Base-by-base conservation (phyloP, 2,329 filamentous ascomycete species). In the Paracorniculantispora psalliotae region DNA sequence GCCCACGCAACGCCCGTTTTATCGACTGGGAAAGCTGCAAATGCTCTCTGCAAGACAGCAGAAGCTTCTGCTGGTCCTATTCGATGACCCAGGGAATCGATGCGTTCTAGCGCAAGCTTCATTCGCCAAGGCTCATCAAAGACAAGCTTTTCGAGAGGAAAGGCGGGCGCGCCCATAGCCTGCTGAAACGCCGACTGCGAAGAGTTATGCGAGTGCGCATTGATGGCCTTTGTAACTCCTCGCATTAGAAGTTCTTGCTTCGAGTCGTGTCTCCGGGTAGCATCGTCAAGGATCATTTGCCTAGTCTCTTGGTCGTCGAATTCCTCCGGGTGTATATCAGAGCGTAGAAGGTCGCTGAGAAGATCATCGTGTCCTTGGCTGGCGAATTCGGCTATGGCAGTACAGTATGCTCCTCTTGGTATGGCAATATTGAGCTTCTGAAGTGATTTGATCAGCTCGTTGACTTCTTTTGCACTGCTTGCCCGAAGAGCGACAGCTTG, bases 401-500 rank as follows among this genome's bases (percentile, higher is more conserved):
- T 79, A 47, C 84, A 81, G 67, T 91, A 96, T 2, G 82, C 79
- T 4, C 83, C 86, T 5, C 79, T 72, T 4, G 82, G 79, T 28
- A 91, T 76, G 0, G 78, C 76, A 30, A 96, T 89, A 0, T 84
- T 85, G 6, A 83, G 75, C 54, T 79, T 74, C 61, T 81, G 76
- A 3, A 96, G 76, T 57, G 84, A 79, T 26, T 78, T 70, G 26
- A 96, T 79, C 33, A 84, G 83, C 1, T 75, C 69, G 25, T 78
- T 67, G n/a, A 94, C 75, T 7, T 79, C 81, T 33, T 79, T 73
- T 0, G 84, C 71, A 10, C 80, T 80, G 1, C 76, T 71, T 55
- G 89, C 83, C 66, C 90, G 81, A 12, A 88, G 71, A 3, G 87
- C 90, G 71, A 96, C 84, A 48, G 92, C 87, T 63, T 92, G 88